Percentiles rank a stretch among this genome's conserved stretches.
Conservation (phyloP, 73 alveolate genomes). For the Paramecium primaurelia region DNA sequence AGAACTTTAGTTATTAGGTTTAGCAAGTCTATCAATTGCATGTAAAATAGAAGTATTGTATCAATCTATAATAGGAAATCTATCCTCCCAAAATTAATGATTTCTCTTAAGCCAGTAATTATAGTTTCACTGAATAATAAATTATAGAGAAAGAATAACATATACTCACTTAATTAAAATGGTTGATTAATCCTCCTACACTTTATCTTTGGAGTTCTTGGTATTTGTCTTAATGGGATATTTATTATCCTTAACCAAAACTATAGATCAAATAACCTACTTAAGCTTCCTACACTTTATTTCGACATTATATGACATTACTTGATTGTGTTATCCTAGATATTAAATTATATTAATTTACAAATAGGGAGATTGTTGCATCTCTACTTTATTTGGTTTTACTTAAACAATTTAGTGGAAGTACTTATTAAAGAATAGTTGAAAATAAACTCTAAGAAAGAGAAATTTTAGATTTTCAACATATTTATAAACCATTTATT, state of each 20-base stretch:
- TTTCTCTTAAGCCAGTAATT: slow-evolving; percentile 74
- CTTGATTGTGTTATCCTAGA: slow-evolving; percentile 56
- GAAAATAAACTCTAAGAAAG: slow-evolving; percentile 19
- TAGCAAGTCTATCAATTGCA: slow-evolving; percentile 83
- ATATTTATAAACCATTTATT: slow-evolving; percentile 42
- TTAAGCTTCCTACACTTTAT: slow-evolving; percentile 40
- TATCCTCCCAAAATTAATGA: slow-evolving; percentile 74
- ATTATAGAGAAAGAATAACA: slow-evolving; percentile 46
- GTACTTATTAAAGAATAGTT: slow-evolving; percentile 14
- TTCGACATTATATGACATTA: slow-evolving; percentile 47
- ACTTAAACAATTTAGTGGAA: neutral
- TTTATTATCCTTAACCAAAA: neutral
- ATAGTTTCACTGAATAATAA: slow-evolving; percentile 65
- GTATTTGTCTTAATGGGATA: slow-evolving; percentile 62
- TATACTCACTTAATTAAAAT: slow-evolving; percentile 22
- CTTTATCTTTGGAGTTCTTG: slow-evolving; percentile 59
- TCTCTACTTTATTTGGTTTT: neutral
- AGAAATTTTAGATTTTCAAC: slow-evolving; percentile 22
- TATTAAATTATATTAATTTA: neutral
- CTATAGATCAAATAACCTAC: slow-evolving; percentile 51
- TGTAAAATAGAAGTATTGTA: slow-evolving; percentile 79
- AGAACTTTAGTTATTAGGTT: slow-evolving; percentile 85
- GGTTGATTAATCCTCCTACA: slow-evolving; percentile 58
- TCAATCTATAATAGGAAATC: slow-evolving; percentile 61
- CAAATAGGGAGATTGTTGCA: slow-evolving; percentile 23